Percentiles rank a stretch among this genome's conserved stretches.
Evolutionary conservation across 2,329 filamentous ascomycete species (phyloP).

Genomic region (Fusarium duplospermum): DNA sequence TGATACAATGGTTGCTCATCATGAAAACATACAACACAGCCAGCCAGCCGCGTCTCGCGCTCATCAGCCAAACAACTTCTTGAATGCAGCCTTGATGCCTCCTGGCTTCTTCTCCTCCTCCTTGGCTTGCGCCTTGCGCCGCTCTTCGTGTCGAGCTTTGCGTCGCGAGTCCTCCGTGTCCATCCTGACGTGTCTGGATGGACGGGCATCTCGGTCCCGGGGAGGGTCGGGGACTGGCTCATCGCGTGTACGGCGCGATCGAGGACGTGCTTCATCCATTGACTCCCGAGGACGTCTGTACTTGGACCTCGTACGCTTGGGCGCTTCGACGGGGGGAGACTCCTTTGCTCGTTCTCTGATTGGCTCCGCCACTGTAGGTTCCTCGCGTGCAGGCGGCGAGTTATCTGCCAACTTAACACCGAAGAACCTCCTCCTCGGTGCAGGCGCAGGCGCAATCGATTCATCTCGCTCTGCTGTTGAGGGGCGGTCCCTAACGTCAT

Average conservation of each 20-base stretch:
- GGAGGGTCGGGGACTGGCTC: conserved; percentile 27
- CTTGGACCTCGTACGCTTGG: conserved; percentile 45
- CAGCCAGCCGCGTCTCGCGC: conserved; percentile 2
- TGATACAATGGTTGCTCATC: conserved; percentile 37
- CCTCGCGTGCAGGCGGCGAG: conserved; percentile 41
- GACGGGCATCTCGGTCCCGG: conserved; percentile 29
- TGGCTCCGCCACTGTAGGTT: conserved; percentile 31
- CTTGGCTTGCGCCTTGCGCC: conserved; percentile 47
- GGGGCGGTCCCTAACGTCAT: conserved; percentile 45
- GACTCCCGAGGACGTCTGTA: conserved; percentile 32
- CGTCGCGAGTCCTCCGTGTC: conserved; percentile 50
- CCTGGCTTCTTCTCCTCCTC: conserved; percentile 47
- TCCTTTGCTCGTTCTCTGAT: conserved; percentile 41
- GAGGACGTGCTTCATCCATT: conserved; percentile 36
- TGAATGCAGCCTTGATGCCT: conserved; percentile 47
- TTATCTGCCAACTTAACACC: conserved; percentile 52
- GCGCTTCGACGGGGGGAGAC: conserved; percentile 40
- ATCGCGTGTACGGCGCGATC: conserved; percentile 38
- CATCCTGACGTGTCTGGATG: conserved; percentile 42
- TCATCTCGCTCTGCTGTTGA: conserved; percentile 39
- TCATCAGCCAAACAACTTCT: conserved; percentile 46
- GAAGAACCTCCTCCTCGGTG: conserved; percentile 56
- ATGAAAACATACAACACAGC: conserved; percentile 23
- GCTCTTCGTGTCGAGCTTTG: conserved; percentile 49
- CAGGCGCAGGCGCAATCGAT: background rate